These are phyloP conservation scores for Lachnellula occidentalis DNA, from an alignment of 2,329 filamentous ascomycete genomes.

Conservation along the genomic window DNA sequence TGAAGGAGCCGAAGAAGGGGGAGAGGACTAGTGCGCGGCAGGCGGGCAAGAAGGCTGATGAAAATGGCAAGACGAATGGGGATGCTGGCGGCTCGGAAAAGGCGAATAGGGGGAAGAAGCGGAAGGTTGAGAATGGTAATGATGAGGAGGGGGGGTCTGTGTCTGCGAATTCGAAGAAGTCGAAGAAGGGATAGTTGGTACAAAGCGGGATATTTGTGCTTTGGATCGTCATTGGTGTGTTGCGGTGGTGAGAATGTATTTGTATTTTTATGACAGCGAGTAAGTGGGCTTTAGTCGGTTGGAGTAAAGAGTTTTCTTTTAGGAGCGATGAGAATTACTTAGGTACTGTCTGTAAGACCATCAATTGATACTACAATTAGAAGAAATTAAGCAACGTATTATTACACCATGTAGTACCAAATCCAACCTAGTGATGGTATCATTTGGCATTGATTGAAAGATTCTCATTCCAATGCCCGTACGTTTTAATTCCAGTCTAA, in stretches of 20 bases:
- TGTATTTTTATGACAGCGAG: neutral
- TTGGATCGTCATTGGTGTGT: neutral
- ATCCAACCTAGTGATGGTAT: neutral
- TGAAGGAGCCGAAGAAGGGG: slow-evolving; percentile 16
- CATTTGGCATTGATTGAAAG: neutral
- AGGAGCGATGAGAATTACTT: too few species aligned
- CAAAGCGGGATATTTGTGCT: neutral
- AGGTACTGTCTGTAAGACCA: neutral
- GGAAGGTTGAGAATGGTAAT: slow-evolving; percentile 18
- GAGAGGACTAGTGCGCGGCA: slow-evolving; percentile 16
- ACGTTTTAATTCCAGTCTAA: slow-evolving; percentile 14
- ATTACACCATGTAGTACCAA: too few species aligned
- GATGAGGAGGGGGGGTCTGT: slow-evolving; percentile 10
- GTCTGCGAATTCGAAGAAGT: slow-evolving; percentile 19
- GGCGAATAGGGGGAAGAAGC: slow-evolving; percentile 9
- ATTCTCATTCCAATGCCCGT: neutral
- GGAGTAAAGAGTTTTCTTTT: neutral
- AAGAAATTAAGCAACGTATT: neutral
- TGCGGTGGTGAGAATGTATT: neutral
- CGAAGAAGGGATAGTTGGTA: slow-evolving; percentile 12
- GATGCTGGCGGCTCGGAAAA: neutral
- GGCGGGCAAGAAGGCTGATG: slow-evolving; percentile 7
- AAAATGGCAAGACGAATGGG: neutral
- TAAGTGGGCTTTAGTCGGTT: neutral
- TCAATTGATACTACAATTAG: neutral